These are phyloP conservation scores for Firmiana major DNA, from an alignment of 345 rosid genomes.

Conservation along the genomic window DNA sequence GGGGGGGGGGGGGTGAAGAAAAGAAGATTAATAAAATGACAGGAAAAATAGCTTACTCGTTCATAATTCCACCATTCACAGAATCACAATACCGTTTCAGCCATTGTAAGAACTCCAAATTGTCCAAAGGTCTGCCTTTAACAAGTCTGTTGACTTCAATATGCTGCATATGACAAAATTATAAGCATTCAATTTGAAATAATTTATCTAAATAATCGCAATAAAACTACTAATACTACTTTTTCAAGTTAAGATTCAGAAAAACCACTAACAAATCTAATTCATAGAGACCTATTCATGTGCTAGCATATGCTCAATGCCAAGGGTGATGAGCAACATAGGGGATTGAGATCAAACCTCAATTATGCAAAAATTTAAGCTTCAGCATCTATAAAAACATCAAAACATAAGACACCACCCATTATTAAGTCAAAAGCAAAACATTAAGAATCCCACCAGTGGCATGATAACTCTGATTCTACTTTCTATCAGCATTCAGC, in stretches of 20 bases:
- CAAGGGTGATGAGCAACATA: not conserved
- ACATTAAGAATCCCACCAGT: not conserved
- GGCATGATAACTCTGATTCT: not conserved
- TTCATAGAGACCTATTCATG: not conserved
- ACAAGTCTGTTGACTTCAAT: slow-evolving; percentile 89
- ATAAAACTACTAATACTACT: not conserved
- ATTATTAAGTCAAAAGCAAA: slow-evolving; percentile 1
- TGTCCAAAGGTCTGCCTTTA: slow-evolving; percentile 92
- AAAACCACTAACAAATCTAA: not conserved
- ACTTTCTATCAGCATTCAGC: not conserved
- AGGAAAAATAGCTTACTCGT: slow-evolving; percentile 52
- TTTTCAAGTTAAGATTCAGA: not conserved
- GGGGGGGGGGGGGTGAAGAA: not conserved
- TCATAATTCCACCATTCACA: slow-evolving; percentile 91
- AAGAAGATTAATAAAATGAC: not conserved
- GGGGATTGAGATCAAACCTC: not conserved
- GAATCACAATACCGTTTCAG: slow-evolving; percentile 95
- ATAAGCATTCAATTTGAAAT: not conserved
- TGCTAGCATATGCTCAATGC: not conserved
- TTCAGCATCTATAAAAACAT: not conserved
- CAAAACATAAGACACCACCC: not conserved
- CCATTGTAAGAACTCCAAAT: slow-evolving; percentile 98
- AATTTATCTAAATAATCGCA: not conserved
- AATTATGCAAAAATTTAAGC: not conserved
- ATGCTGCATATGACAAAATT: slow-evolving; percentile 48